Conservation (phyloP, 2,329 filamentous ascomycete genomes). For the Apiospora phragmitis region DNA sequence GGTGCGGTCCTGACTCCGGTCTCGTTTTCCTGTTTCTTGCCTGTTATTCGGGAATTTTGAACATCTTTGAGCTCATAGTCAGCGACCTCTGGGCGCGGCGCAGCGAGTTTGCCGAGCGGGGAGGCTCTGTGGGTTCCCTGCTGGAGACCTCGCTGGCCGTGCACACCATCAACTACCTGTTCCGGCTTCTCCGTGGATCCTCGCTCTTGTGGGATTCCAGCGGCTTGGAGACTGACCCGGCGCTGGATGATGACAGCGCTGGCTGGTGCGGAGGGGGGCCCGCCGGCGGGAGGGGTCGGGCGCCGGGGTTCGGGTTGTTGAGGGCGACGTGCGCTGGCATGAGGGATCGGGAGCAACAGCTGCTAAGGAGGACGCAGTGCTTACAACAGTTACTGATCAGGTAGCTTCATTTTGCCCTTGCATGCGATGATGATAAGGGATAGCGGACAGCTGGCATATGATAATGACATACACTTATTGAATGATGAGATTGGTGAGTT, state of each 20-base stretch:
- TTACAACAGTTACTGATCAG: neutral
- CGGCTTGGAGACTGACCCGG: neutral
- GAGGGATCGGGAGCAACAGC: neutral
- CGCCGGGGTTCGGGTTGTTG: neutral
- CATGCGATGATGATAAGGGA: too few species aligned
- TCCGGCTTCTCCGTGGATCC: neutral
- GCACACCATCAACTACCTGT: neutral
- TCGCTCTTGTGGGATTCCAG: neutral
- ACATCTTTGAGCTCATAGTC: neutral
- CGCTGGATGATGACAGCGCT: neutral
- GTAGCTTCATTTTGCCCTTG: neutral
- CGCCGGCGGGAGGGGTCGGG: too few species aligned
- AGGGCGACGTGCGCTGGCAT: neutral
- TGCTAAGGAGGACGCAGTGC: neutral
- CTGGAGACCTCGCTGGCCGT: constrained; percentile 1
- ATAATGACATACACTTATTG: too few species aligned
- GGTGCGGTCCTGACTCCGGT: neutral
- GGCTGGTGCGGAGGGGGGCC: neutral
- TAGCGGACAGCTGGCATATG: too few species aligned
- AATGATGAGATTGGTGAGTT: neutral
- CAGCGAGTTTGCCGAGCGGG: neutral
- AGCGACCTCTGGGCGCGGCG: neutral
- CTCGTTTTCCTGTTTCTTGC: neutral
- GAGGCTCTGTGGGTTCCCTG: neutral
- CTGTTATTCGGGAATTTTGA: neutral